phyloP scores from a whole-genome alignment of 2,329 filamentous ascomycete species.

The Penicillium sp. region DNA sequence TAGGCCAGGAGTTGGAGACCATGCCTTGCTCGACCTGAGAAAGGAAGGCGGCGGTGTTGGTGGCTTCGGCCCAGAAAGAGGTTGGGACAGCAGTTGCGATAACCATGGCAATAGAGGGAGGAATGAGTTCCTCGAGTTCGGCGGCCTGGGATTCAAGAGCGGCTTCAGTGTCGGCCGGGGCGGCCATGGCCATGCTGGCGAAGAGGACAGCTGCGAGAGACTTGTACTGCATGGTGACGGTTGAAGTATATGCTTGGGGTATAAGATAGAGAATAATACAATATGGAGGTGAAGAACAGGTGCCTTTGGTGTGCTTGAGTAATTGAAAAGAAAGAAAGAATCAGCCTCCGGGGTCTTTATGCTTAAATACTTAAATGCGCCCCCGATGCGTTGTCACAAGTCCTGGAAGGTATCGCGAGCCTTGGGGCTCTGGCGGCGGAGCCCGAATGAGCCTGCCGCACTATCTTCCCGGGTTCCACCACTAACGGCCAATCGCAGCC shows the following conservation, averaged over 20 bases:
- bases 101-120: slow-evolving; percentile 4
- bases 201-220: slow-evolving; percentile 8
- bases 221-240: slow-evolving; percentile 13
- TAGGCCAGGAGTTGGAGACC: slow-evolving; percentile 10
- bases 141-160: background rate
- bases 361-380: background rate
- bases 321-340: background rate
- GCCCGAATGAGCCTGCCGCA: background rate
- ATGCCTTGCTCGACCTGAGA: slow-evolving; percentile 9
- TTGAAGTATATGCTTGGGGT: background rate
- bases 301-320: background rate
- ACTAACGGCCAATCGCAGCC: slow-evolving; percentile 6
- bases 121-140: background rate
- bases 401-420: background rate
- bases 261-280: background rate
- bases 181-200: slow-evolving; percentile 6
- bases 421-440: background rate
- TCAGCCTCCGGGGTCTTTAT: background rate
- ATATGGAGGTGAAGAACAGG: background rate
- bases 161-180: background rate
- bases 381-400: background rate
- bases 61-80: slow-evolving; percentile 5
- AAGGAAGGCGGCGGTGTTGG: slow-evolving; percentile 7
- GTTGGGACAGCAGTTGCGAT: slow-evolving; percentile 11
- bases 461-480: slow-evolving; percentile 1